phyloP scores from a whole-genome alignment of 106 monocot genomes.

The Phalaenopsis aphrodite region DNA sequence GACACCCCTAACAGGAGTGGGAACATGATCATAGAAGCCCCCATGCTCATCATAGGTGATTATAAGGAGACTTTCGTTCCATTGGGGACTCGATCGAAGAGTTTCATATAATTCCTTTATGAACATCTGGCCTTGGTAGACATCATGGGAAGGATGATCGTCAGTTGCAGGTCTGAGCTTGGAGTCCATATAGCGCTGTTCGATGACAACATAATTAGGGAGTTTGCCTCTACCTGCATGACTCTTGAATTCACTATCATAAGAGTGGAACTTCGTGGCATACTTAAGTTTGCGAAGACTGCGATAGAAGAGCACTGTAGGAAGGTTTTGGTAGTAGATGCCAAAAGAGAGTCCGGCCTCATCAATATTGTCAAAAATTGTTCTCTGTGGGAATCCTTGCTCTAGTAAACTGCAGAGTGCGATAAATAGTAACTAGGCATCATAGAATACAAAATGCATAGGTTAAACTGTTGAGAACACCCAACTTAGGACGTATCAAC shows the following conservation, averaged over 20 bases:
- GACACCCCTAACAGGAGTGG: constrained; percentile 57
- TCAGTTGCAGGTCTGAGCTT: constrained; percentile 56
- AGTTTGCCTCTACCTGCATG: constrained; percentile 39
- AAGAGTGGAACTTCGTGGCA: constrained; percentile 40
- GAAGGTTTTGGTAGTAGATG: constrained; percentile 45
- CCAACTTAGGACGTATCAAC: too few relatives aligned
- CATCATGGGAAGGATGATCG: constrained; percentile 87
- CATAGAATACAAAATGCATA: too few relatives aligned
- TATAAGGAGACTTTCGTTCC: constrained; percentile 63
- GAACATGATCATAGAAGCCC: constrained; percentile 73
- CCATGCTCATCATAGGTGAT: constrained; percentile 91
- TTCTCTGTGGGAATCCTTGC: constrained; percentile 66
- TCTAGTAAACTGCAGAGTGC: constrained; percentile 17
- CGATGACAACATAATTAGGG: constrained; percentile 78
- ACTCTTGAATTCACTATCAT: constrained; percentile 33
- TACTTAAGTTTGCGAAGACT: constrained; percentile 47
- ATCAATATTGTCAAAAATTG: constrained; percentile 65
- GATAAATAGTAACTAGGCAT: too few relatives aligned
- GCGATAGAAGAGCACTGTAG: constrained; percentile 38
- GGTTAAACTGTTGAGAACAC: too few relatives aligned
- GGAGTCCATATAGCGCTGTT: constrained; percentile 71
- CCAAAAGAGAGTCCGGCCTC: constrained; percentile 30
- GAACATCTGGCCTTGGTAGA: constrained; percentile 80
- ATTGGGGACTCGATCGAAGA: constrained; percentile 65
- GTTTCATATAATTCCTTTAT: constrained; percentile 73